Evolutionary conservation across 1,284 basidiomycete genomes (phyloP), one percentile per base, ranked within the genome.

Genomic region (Abortiporus biennis): DNA sequence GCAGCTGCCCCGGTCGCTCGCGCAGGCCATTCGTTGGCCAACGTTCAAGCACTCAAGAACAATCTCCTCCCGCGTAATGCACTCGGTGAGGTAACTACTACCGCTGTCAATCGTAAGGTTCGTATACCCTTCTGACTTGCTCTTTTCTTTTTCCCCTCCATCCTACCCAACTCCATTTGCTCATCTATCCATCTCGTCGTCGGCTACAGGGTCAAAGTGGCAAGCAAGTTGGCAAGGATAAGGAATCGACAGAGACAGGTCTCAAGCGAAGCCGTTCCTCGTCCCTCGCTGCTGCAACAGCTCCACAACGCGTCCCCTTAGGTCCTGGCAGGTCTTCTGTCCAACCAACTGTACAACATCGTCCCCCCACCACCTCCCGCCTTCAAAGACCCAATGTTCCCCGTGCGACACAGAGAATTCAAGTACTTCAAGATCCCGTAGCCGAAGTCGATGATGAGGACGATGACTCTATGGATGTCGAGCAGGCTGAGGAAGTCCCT

Each of bases 81-180:
- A 40, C 72, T 88, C 42, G 73, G 76, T 47, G 85, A 88, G 65
- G 82, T 88, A 47, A 82, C 80, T 16, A 74, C 71, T 24, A 71
- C 69, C 42, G 78, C 83, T 46, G 75, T 86, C 40, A 88, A 86
- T 61, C 76, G 80, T 58, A 86, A 81, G 68, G 85, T 82, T 59
- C 25, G 27, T 22, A 20, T 23, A 15, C 27, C 3, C n/a, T n/a
- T 21, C 6, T 24, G 8, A 21, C 2, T 36, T 23, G 9, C 39
- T 9, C 34, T 22, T 2, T 6, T n/a, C 13, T 21, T 13, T 16
- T 22, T 21, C 32, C 8, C 3, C 21, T 37, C 34, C 19, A 45
- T 36, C 19, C 34, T 20, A 3, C 5, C 33, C 33, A 53, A 40
- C 43, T 39, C 27, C n/a, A n/a, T n/a, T n/a, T n/a, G n/a, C n/a